Evolutionary conservation across 768 basidiomycete species (phyloP), one percentile per base, ranked within the genome.

Genomic region (Clitopilus hobsonii): DNA sequence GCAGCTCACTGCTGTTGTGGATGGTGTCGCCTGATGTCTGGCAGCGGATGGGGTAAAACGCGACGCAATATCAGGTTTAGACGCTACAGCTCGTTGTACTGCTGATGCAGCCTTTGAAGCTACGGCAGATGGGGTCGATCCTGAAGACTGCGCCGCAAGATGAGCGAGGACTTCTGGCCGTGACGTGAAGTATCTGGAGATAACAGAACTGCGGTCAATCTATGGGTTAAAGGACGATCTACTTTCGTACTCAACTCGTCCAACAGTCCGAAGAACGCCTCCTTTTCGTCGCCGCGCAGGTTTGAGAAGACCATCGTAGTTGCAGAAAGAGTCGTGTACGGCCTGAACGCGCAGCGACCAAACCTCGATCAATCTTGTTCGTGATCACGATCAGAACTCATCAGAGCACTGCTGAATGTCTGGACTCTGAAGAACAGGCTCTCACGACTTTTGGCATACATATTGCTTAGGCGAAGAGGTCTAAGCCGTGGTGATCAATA

Each of bases 211-310:
- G 30, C 29, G 49, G 14, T 28, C 26, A 26, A 27, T 27, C 6
- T 51, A 1, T 22, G 49, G 10, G 10, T 51, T 22, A 7, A 50
- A 48, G 52, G 27, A 68, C 76, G 32, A 3, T 4, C 32, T 14
- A 10, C 32, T 11, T 45, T 41, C 10, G 22, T 45, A 45, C 41
- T 18, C 71, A 67, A 91, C 90, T 92, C 90, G 65, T 92, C 90
- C 29, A 92, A 73, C 22, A 92, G 78, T 26, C 79, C 76, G 64
- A 92, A 92, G 69, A 92, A 91, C 13, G 90, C 89, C 53, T 88
- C 81, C 67, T 91, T 91, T 68, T 92, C 90, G 59, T 83, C 71
- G 51, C 70, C 57, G 18, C 81, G 73, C 47, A 92, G 78, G 60
- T 80, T 85, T 54, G 88, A 66, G 63, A 92, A 92, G 38, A 86